Conservation (phyloP, 2,329 filamentous ascomycete genomes). For the Monosporascus sp. region DNA sequence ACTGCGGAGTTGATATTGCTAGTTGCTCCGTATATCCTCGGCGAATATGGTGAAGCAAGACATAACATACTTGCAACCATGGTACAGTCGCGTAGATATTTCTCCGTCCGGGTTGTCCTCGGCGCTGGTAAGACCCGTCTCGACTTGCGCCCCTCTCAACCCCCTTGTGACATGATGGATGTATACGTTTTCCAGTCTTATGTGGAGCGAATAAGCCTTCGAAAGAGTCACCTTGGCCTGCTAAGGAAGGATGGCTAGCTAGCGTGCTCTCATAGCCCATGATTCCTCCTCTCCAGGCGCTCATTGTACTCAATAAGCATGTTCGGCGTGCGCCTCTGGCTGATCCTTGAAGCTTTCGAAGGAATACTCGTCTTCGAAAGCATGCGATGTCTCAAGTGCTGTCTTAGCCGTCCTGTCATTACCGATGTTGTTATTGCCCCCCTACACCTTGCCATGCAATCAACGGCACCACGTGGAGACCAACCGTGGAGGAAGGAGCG, state of each 20-base stretch:
- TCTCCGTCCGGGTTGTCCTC: background rate
- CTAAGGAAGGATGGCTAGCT: too few species aligned
- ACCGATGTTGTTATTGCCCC: background rate
- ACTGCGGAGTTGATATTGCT: background rate
- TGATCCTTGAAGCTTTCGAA: background rate
- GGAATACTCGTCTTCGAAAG: conserved; percentile 1
- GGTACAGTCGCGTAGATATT: conserved; percentile 2
- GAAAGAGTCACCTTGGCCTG: too few species aligned
- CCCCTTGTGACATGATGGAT: background rate
- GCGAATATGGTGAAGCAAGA: conserved; percentile 12
- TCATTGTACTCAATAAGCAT: too few species aligned
- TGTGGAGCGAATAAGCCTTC: too few species aligned
- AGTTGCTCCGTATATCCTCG: background rate
- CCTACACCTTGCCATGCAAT: conserved; percentile 4
- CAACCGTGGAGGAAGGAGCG: conserved; percentile 3
- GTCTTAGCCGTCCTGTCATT: conserved; percentile 11
- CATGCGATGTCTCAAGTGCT: conserved; percentile 18
- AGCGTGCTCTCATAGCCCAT: too few species aligned
- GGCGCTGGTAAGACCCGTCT: background rate
- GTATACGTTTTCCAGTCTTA: too few species aligned
- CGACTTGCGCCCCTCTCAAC: background rate
- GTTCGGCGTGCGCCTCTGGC: background rate
- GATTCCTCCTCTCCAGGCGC: too few species aligned
- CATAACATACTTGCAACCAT: conserved; percentile 1
- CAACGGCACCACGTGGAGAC: conserved; percentile 16